Percentiles rank a stretch among this genome's conserved stretches.
Conservation (phyloP, 2,329 filamentous ascomycete species). For the Acrodontium crateriforme region DNA sequence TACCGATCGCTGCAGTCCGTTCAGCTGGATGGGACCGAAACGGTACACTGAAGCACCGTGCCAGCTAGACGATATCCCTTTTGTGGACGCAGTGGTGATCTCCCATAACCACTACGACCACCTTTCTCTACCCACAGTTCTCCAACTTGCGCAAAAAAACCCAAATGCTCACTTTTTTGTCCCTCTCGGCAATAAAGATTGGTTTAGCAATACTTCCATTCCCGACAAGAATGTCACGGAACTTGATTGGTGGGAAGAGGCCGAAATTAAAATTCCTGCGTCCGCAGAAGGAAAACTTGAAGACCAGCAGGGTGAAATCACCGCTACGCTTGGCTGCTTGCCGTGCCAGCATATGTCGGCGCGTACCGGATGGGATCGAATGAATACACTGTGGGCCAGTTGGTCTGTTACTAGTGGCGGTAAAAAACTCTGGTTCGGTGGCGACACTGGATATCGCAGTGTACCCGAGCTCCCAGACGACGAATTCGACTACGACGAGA, state of each 20-base stretch:
- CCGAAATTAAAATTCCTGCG: slow-evolving; percentile 49
- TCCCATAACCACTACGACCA: slow-evolving; percentile 92
- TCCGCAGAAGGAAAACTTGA: no score
- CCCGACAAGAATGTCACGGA: slow-evolving; percentile 70
- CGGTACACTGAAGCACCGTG: slow-evolving; percentile 69
- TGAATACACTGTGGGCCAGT: slow-evolving; percentile 71
- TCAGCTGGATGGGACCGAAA: slow-evolving; percentile 56
- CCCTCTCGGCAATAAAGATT: slow-evolving; percentile 65
- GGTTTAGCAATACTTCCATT: slow-evolving; percentile 63
- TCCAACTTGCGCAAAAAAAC: slow-evolving; percentile 54
- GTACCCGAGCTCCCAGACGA: slow-evolving; percentile 51
- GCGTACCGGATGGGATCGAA: slow-evolving; percentile 53
- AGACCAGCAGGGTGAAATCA: slow-evolving; percentile 39
- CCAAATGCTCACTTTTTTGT: slow-evolving; percentile 80
- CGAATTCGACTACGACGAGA: slow-evolving; percentile 57
- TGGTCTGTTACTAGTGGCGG: slow-evolving; percentile 66
- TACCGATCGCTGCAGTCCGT: slow-evolving; percentile 70
- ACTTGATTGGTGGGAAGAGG: slow-evolving; percentile 89
- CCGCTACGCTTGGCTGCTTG: slow-evolving; percentile 60
- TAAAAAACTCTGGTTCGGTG: slow-evolving; percentile 72
- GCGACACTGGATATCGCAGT: slow-evolving; percentile 77
- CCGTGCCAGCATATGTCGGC: slow-evolving; percentile 75
- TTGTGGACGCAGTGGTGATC: slow-evolving; percentile 62
- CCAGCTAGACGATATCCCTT: slow-evolving; percentile 60
- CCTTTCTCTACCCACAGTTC: slow-evolving; percentile 61